Evolutionary conservation across 2,329 filamentous ascomycete species (phyloP).

Genomic region (Diaporthe batatas): DNA sequence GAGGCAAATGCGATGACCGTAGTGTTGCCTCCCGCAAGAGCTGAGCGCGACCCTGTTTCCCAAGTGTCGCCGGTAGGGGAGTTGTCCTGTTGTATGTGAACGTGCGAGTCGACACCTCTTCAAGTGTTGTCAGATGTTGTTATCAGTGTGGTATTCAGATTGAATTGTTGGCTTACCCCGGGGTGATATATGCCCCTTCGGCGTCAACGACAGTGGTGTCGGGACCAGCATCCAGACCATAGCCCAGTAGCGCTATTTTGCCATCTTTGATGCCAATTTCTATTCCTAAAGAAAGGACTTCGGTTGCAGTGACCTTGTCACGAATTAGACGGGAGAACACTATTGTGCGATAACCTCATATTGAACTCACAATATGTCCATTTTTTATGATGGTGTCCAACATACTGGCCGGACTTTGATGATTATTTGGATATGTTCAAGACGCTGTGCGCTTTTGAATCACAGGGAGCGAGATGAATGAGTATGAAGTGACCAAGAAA

Average conservation of each 20-base stretch:
- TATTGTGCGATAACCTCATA: neutral
- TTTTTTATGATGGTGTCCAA: conserved; percentile 46
- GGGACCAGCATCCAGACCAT: conserved; percentile 50
- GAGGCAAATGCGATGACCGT: conserved; percentile 70
- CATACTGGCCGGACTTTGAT: conserved; percentile 28
- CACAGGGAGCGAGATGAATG: too few species aligned
- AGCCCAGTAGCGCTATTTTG: conserved; percentile 60
- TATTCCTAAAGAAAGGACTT: conserved; percentile 56
- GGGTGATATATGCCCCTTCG: conserved; percentile 59
- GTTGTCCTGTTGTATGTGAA: conserved; percentile 54
- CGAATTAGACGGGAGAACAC: neutral
- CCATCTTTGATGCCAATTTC: conserved; percentile 62
- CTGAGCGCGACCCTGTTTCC: conserved; percentile 62
- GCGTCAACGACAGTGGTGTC: conserved; percentile 58
- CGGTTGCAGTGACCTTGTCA: conserved; percentile 59
- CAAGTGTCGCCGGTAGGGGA: conserved; percentile 51
- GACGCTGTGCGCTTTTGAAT: too few species aligned
- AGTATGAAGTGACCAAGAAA: too few species aligned
- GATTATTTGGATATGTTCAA: too few species aligned
- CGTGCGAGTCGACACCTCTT: conserved; percentile 55
- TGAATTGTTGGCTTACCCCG: conserved; percentile 43
- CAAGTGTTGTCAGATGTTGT: neutral
- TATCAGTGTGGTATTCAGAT: too few species aligned
- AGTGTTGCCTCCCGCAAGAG: conserved; percentile 70
- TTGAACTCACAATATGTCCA: conserved; percentile 46